phyloP scores from a whole-genome alignment of 495 filamentous ascomycete genomes.

The Tricharina praecox region DNA sequence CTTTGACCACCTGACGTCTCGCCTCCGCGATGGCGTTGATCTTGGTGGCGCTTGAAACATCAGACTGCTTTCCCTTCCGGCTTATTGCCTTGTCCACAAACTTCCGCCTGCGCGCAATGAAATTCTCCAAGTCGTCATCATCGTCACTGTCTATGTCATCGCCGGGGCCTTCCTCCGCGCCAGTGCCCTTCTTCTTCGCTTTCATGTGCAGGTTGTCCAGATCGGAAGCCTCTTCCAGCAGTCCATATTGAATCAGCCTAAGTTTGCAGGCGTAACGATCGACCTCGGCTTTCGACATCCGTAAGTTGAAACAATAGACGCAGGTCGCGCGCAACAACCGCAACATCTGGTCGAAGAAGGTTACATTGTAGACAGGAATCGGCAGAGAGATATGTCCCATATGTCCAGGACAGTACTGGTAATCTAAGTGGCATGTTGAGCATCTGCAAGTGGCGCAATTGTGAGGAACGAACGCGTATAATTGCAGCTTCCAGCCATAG shows the following conservation, averaged over 20 bases:
- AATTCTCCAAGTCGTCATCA: slow-evolving; percentile 32
- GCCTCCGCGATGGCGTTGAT: slow-evolving; percentile 64
- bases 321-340: slow-evolving; percentile 73
- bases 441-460: slow-evolving; percentile 40
- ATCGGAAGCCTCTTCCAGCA: slow-evolving; percentile 54
- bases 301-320: slow-evolving; percentile 71
- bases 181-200: slow-evolving; percentile 20
- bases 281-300: slow-evolving; percentile 51
- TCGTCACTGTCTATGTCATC: slow-evolving; percentile 34
- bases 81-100: slow-evolving; percentile 54
- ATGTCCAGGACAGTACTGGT: slow-evolving; percentile 75
- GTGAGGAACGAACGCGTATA: neutral
- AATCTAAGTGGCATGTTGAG: slow-evolving; percentile 68
- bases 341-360: slow-evolving; percentile 79
- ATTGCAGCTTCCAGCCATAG: neutral
- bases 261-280: slow-evolving; percentile 72
- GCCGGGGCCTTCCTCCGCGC: slow-evolving; percentile 34
- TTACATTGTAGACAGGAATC: slow-evolving; percentile 77
- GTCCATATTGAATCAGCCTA: slow-evolving; percentile 65
- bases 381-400: slow-evolving; percentile 89
- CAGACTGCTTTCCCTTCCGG: slow-evolving; percentile 36
- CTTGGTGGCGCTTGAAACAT: slow-evolving; percentile 45
- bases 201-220: slow-evolving; percentile 41
- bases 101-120: slow-evolving; percentile 47
- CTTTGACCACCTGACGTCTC: slow-evolving; percentile 56